These are phyloP conservation scores for Ceriops tagal DNA, from an alignment of 345 rosid genomes.

Conservation along the genomic window DNA sequence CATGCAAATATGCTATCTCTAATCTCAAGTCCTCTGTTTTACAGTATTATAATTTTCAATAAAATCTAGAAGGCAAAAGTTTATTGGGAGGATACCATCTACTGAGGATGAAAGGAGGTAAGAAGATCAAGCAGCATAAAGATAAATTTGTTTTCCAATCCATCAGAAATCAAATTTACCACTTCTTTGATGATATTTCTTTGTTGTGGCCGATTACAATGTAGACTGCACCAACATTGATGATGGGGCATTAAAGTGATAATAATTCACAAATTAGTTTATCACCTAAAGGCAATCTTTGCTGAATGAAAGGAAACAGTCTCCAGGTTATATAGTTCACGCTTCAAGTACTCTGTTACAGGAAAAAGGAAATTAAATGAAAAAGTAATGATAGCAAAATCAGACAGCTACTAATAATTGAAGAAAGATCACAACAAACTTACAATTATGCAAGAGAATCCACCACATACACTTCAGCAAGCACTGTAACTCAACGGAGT, in stretches of 20 bases:
- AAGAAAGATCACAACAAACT: conserved; percentile 16
- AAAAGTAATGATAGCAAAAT: neutral
- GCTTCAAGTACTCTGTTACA: neutral
- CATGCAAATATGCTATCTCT: no score
- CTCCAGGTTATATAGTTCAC: neutral
- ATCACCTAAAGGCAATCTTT: neutral
- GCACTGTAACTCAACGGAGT: conserved; percentile 80
- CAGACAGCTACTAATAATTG: neutral
- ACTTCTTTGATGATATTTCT: conserved; percentile 43
- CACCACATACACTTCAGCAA: conserved; percentile 72
- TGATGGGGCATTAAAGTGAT: conserved; percentile 3
- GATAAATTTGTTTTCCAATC: conserved; percentile 40
- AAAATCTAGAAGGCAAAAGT: no score
- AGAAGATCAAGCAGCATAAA: conserved; percentile 51
- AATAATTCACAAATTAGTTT: conserved; percentile 1
- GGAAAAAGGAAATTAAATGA: neutral
- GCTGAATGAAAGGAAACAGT: neutral
- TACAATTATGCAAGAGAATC: conserved; percentile 75
- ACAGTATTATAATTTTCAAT: no score
- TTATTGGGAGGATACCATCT: no score
- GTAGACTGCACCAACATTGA: conserved; percentile 14
- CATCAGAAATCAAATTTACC: conserved; percentile 30
- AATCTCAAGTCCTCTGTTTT: no score
- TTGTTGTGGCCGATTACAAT: conserved; percentile 23
- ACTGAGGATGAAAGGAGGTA: conserved; percentile 25